phyloP scores from a whole-genome alignment of 2,329 filamentous ascomycete species.

The Ophiocordyceps unilateralis region DNA sequence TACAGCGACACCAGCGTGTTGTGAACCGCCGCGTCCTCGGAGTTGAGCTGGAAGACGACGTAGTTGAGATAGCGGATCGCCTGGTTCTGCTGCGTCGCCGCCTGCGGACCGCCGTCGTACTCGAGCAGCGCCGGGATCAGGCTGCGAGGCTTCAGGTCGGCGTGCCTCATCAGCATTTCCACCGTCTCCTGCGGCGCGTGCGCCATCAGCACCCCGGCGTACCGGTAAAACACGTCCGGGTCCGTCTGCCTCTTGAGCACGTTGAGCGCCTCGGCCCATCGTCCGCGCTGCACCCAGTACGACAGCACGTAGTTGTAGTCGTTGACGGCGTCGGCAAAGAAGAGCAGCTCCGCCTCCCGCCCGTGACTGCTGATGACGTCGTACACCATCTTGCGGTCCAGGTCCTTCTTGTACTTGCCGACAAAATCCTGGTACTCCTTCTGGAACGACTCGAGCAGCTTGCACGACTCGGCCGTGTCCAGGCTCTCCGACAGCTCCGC shows the following conservation, averaged over 20 bases:
- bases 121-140: constrained; percentile 87
- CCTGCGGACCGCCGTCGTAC: constrained; percentile 61
- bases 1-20: constrained; percentile 96
- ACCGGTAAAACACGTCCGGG: constrained; percentile 85
- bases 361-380: constrained; percentile 93
- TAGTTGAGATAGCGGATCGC: constrained; percentile 87
- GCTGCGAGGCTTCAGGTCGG: constrained; percentile 66
- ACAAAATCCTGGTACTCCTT: constrained; percentile 82
- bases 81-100: constrained; percentile 58
- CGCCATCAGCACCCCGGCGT: constrained; percentile 91
- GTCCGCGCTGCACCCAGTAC: constrained; percentile 93
- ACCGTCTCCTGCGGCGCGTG: constrained; percentile 72
- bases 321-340: constrained; percentile 73
- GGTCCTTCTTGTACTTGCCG: constrained; percentile 64
- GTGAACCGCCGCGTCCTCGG: constrained; percentile 73
- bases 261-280: constrained; percentile 71
- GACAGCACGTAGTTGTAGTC: constrained; percentile 91
- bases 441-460: constrained; percentile 52
- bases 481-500: constrained; percentile 61
- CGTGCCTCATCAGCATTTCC: constrained; percentile 89
- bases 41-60: constrained; percentile 72
- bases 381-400: constrained; percentile 85
- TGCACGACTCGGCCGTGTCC: constrained; percentile 52
- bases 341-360: constrained; percentile 79
- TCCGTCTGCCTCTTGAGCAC: constrained; percentile 90